These are phyloP conservation scores for Sphaerulina musiva DNA, from an alignment of 2,329 filamentous ascomycete genomes.

Conservation along the genomic window DNA sequence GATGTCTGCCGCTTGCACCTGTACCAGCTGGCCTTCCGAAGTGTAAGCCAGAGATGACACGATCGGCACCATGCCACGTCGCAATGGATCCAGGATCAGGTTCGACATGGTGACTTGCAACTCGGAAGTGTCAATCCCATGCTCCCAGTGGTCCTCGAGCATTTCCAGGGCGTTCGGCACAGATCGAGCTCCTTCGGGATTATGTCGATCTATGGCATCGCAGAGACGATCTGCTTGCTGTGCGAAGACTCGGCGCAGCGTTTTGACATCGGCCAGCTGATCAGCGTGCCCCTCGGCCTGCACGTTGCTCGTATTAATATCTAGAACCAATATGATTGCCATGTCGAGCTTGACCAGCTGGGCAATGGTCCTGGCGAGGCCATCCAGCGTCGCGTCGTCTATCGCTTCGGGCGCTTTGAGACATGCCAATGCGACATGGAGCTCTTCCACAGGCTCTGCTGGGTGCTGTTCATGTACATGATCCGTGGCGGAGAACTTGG, in stretches of 20 bases:
- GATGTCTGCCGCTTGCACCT: slow-evolving; percentile 55
- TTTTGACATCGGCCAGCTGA: slow-evolving; percentile 13
- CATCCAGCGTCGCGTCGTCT: slow-evolving; percentile 61
- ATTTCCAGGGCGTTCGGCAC: slow-evolving; percentile 53
- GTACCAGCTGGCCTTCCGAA: slow-evolving; percentile 44
- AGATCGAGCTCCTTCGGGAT: slow-evolving; percentile 60
- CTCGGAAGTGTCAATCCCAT: slow-evolving; percentile 17
- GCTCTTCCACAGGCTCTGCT: slow-evolving; percentile 36
- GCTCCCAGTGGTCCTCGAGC: slow-evolving; percentile 18
- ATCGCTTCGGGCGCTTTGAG: slow-evolving; percentile 67
- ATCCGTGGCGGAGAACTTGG: slow-evolving; percentile 53
- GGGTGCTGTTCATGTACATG: slow-evolving; percentile 33
- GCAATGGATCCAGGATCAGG: slow-evolving; percentile 59
- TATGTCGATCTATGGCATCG: slow-evolving; percentile 65
- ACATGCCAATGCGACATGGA: slow-evolving; percentile 82
- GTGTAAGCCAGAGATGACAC: slow-evolving; percentile 60
- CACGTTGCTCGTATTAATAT: slow-evolving; percentile 48
- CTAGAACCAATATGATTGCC: slow-evolving; percentile 73
- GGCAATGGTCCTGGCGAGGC: slow-evolving; percentile 74
- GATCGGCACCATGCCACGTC: slow-evolving; percentile 63
- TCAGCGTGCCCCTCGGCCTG: slow-evolving; percentile 7
- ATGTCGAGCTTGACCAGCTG: slow-evolving; percentile 80
- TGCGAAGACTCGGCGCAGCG: slow-evolving; percentile 26
- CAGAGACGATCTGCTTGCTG: slow-evolving; percentile 67
- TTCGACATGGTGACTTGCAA: slow-evolving; percentile 41